These are phyloP conservation scores for Metarhizium album DNA, from an alignment of 2,329 filamentous ascomycete genomes.

Conservation along the genomic window DNA sequence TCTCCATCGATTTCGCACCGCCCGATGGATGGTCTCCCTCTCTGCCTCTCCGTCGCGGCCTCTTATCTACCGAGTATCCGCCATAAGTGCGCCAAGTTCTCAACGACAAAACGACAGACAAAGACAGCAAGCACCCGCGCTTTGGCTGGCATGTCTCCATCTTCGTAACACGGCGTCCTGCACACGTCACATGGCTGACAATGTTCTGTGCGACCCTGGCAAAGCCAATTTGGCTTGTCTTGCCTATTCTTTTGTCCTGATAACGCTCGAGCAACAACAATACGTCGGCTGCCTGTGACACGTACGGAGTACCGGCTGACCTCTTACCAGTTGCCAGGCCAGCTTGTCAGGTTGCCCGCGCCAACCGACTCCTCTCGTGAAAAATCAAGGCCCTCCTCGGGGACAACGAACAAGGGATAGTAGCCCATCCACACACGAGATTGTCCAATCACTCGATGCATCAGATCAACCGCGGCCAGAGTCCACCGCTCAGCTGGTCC, in stretches of 20 bases:
- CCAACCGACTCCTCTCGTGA: background rate
- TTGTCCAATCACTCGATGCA: background rate
- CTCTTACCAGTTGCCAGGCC: too few species aligned
- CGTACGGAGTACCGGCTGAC: too few species aligned
- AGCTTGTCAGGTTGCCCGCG: background rate
- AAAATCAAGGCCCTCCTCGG: slow-evolving; percentile 3
- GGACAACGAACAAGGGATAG: slow-evolving; percentile 2
- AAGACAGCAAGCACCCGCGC: background rate
- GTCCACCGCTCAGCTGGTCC: slow-evolving; percentile 1
- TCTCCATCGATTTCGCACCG: background rate
- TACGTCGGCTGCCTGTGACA: background rate
- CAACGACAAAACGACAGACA: background rate
- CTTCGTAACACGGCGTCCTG: background rate
- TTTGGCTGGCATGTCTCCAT: background rate
- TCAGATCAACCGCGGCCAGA: slow-evolving; percentile 1
- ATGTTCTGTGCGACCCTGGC: background rate
- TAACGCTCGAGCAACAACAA: background rate
- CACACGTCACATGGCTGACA: background rate
- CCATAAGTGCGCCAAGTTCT: background rate
- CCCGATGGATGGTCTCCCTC: too few species aligned
- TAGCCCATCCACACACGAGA: too few species aligned
- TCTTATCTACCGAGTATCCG: background rate
- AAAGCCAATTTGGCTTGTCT: background rate
- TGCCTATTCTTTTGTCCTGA: background rate
- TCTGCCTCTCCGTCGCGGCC: slow-evolving; percentile 3